Base-by-base conservation (phyloP, 2,329 filamentous ascomycete species). In the Alternaria solani region DNA sequence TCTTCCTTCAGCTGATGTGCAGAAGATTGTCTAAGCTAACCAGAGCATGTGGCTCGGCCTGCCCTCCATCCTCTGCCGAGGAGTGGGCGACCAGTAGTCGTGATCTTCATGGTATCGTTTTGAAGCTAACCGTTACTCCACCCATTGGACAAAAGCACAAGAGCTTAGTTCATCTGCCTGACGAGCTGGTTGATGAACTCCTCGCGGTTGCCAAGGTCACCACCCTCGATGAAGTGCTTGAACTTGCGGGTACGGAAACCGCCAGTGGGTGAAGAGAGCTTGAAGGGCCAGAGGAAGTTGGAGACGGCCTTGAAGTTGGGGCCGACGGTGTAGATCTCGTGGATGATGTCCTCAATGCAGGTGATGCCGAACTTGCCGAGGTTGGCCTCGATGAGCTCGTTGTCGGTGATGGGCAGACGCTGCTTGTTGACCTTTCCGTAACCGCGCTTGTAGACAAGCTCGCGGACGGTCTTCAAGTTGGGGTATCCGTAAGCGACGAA, bases 221-320 rank as follows among this genome's bases (percentile, higher is more conserved):
- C 95, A 85, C 94, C 95, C 89, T 97, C 92, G 72, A 98, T 93
- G 88, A 92, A 98, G 88, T 98, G 94, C 88, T 93, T 95, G 91
- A 98, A 98, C 88, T 98, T 99, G 85, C 95, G 88, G 77, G 91
- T 83, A 75, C 91, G 91, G 93, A 98, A 99, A 72, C 95, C 95
- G 83, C 95, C 95, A 76, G 86, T 98, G 81, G 95, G 95, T 88
- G 97, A 97, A 88, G 89, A 93, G 74, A 99, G 91, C 92, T 99
- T 98, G 91, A 99, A 99, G 82, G 95, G 95, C 95, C 95, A 99
- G 75, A 99, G 87, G 91, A 98, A 98, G 92, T 98, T 99, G 88
- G 89, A 88, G 81, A 93, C 93, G 88, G 97, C 94, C 91, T 97
- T 98, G 92, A 84, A 83, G 91, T 98, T 98, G 88, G 94, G 94